phyloP scores from a whole-genome alignment of 176 grass and related monocot genomes.

The Eremochloa ophiuroides region DNA sequence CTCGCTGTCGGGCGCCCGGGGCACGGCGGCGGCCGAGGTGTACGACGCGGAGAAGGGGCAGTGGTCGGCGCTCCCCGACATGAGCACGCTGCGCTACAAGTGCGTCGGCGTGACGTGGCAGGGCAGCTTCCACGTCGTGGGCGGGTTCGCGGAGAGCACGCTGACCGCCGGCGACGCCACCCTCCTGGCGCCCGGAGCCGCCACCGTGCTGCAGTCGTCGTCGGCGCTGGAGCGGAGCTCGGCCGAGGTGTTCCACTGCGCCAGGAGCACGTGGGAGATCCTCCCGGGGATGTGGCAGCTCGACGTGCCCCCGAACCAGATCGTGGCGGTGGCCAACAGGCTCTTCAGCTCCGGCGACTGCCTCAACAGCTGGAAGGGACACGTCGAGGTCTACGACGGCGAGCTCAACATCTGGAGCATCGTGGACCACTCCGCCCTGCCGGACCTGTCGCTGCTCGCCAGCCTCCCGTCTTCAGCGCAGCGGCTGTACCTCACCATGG shows the following conservation, averaged over 20 bases:
- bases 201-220: conserved; percentile 22
- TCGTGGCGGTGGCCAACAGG: conserved; percentile 41
- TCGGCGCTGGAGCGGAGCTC: conserved; percentile 73
- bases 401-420: conserved; percentile 75
- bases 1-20: conserved; percentile 40
- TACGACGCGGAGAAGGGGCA: conserved; percentile 27
- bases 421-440: conserved; percentile 48
- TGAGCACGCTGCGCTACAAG: conserved; percentile 61
- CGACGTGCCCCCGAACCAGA: conserved; percentile 76
- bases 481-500: conserved; percentile 56
- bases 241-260: conserved; percentile 57
- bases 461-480: conserved; percentile 29
- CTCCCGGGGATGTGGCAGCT: conserved; percentile 83
- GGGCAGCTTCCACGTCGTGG: conserved; percentile 67
- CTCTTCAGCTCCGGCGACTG: conserved; percentile 79
- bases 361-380: conserved; percentile 72
- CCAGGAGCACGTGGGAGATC: conserved; percentile 42
- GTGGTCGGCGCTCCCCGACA: conserved; percentile 52
- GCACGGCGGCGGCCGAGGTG: conserved; percentile 54
- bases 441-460: conserved; percentile 44
- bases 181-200: neutral
- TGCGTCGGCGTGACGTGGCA: conserved; percentile 66
- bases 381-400: conserved; percentile 65
- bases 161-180: neutral
- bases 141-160: conserved; percentile 55